Percentiles rank a stretch among this genome's conserved stretches.
These are phyloP conservation scores for Protoeuglena noctilucae DNA, from an alignment of 139 green algal genomes.

Conservation along the genomic window DNA sequence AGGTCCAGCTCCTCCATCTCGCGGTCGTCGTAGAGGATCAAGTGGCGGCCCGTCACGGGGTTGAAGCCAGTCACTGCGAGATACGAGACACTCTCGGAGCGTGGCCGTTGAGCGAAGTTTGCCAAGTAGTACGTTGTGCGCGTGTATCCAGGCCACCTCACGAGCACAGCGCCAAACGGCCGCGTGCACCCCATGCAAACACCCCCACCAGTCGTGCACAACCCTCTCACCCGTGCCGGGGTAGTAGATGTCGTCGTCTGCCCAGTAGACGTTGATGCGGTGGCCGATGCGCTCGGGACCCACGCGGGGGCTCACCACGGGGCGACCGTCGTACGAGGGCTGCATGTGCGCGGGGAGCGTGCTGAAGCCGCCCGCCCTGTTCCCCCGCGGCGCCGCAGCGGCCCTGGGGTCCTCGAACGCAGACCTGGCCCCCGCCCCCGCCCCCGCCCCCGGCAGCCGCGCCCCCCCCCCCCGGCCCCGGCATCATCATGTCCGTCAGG, in stretches of 20 bases:
- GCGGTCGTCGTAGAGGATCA: constrained; percentile 44
- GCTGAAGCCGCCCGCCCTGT: not conserved
- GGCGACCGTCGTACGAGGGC: not conserved
- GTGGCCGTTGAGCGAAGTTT: no score
- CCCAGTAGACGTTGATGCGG: constrained; percentile 3
- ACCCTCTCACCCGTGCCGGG: not conserved
- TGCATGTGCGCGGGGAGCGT: not conserved
- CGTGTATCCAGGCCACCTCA: not conserved
- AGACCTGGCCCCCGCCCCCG: no score
- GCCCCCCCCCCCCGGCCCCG: no score
- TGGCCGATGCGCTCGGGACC: no score
- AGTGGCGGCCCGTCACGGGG: constrained; percentile 5
- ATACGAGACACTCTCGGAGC: no score
- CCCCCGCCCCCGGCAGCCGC: constrained; percentile 29
- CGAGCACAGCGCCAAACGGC: no score
- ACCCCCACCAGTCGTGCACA: not conserved
- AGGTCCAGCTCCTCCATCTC: constrained; percentile 25
- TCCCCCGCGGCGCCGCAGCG: no score
- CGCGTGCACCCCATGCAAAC: not conserved
- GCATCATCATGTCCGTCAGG: no score
- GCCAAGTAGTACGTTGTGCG: no score
- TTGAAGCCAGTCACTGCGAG: no score
- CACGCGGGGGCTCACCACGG: no score
- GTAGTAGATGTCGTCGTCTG: not conserved
- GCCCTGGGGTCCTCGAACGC: no score